Evolutionary conservation across 805 yeast species (phyloP), one percentile per base, ranked within the genome.

Genomic region (Candida anglica): DNA sequence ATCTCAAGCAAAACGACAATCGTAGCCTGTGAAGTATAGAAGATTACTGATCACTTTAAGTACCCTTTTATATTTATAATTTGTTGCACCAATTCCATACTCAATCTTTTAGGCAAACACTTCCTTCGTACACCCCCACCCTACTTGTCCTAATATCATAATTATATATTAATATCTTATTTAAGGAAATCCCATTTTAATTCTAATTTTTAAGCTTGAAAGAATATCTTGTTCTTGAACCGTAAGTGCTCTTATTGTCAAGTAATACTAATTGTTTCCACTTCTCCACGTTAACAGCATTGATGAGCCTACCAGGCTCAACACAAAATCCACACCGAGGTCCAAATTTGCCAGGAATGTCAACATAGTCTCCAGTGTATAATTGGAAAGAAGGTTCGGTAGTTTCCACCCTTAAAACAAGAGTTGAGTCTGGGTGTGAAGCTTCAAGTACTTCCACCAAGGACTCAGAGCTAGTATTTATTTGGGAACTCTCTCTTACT

Each of bases 361-460:
- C 45, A 28, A 71, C 63, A 34, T 62, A 60, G 44, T 73, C 79
- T 15, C 83, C 84, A 19, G 85, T 77, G 55, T 79, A 80, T 26
- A 80, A 60, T 52, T 79, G 85, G 63, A 75, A 77, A 2, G 77
- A 60, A 5, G 86, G 87, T 38, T 80, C 87, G 3, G 86, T 80
- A 6, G 83, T 63, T 13, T 53, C 47, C 6, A 73, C 70, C 15
- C 54, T 53, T 25, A 80, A 47, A 29, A 60, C 56, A 31, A 70
- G 47, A 6, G 58, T 53, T 3, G 78, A 56, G 15, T 56, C 58
- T 11, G 77, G 73, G 43, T 72, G 70, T 17, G 51, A 51, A 7
- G 77, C 74, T 43, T 60, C 66, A 20, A 69, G 54, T 16, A 76
- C 58, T 17, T 58, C 42, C 29, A 46, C 52, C 39, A 71, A 50